A percentile compares a stretch with the other conserved stretches of the same genome.
Evolutionary conservation across 1,284 basidiomycete genomes (phyloP).

Genomic region (Ceraceosorus guamensis): DNA sequence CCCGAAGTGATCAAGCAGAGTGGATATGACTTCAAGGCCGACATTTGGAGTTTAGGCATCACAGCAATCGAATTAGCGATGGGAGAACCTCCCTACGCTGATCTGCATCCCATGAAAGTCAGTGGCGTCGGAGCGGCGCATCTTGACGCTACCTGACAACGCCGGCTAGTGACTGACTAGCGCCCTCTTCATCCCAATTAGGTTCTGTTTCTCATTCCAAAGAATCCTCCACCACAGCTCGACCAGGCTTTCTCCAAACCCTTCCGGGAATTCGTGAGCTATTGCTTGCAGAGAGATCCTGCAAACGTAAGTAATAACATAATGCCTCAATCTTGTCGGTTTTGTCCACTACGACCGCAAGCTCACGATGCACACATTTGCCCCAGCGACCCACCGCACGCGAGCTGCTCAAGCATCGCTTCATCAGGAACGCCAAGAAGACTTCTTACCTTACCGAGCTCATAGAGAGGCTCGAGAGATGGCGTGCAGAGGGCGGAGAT

Average conservation of each 20-base stretch:
- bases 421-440: slow-evolving; percentile 88
- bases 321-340: too few relatives aligned
- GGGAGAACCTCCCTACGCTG: slow-evolving; percentile 94
- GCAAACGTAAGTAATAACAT: slow-evolving; percentile 73
- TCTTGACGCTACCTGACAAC: neutral
- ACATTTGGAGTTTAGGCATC: slow-evolving; percentile 66
- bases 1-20: slow-evolving; percentile 99
- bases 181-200: neutral
- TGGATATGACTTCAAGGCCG: slow-evolving; percentile 96
- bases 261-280: slow-evolving; percentile 87
- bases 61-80: slow-evolving; percentile 95
- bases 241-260: slow-evolving; percentile 81
- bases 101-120: slow-evolving; percentile 92
- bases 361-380: too few relatives aligned
- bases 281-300: slow-evolving; percentile 88
- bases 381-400: slow-evolving; percentile 79
- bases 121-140: neutral
- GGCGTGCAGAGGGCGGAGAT: slow-evolving; percentile 64
- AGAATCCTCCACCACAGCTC: slow-evolving; percentile 85
- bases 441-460: slow-evolving; percentile 87
- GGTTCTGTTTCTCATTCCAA: slow-evolving; percentile 93
- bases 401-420: slow-evolving; percentile 91
- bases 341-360: too few relatives aligned
- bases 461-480: slow-evolving; percentile 86
- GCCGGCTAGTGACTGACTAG: neutral